Evolutionary conservation across 2,329 filamentous ascomycete species (phyloP), one percentile per base, ranked within the genome.

Genomic region (Fusarium scirpi): DNA sequence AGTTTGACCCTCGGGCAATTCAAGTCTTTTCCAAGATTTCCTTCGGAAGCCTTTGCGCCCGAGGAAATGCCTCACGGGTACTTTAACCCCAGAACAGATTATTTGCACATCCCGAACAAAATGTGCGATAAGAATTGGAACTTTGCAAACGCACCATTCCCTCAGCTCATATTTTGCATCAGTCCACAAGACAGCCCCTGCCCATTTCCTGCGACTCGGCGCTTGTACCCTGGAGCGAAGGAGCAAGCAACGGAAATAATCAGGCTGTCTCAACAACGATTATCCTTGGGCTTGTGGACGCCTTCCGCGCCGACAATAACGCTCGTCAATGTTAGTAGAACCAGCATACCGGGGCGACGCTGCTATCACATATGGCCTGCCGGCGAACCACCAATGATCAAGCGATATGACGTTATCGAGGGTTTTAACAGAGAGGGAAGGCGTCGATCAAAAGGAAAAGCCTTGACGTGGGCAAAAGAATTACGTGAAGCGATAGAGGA

Each of bases 371-470:
- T 16, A 16, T 30, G 45, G 45, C 45, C 45, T 29, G 3, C 20
- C 7, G 45, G 13, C 13, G 29, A 6, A 2, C n/a, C n/a, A 6
- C 24, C 44, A 13, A 6, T 9, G 6, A 38, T 25, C 16, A 2
- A 3, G 4, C 4, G 12, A 8, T 2, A 24, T 16, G 24, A n/a
- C 8, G 18, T 15, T 9, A 6, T 4, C 0, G 34, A 38, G 10
- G 10, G 1, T 4, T 38, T 38, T 2, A 10, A 38, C 7, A 2
- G 3, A 4, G 18, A 3, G 18, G 34, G 34, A 2, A 1, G 4
- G 7, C 34, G 34, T 6, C 34, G 34, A 5, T 15, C 45, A n/a
- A 47, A 20, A 30, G 18, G 45, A 47, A 2, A 4, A 27, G 18
- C 44, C 3, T 11, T 5, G 1, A 22, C 11, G 7, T 47, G 45